A percentile compares a stretch with the other conserved stretches of the same genome.
Evolutionary conservation across 1,284 basidiomycete species (phyloP).

Genomic region (Apiotrichum sp.): DNA sequence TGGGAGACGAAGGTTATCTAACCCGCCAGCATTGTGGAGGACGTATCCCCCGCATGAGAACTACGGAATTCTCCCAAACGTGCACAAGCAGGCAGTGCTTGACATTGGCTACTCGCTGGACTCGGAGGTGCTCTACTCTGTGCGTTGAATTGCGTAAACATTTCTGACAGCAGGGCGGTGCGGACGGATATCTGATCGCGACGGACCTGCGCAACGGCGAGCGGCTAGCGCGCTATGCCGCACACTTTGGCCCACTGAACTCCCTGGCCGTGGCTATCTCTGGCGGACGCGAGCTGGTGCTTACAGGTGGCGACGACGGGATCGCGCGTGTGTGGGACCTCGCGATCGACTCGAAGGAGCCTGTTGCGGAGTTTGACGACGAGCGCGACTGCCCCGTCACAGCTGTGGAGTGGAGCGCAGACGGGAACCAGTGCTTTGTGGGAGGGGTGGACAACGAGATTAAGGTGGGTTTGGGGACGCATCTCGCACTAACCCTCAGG

Average conservation of each 20-base stretch:
- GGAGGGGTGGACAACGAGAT: conserved; percentile 89
- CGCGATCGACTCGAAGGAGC: conserved; percentile 65
- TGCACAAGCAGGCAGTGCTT: conserved; percentile 46
- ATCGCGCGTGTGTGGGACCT: conserved; percentile 81
- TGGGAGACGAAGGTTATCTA: background rate
- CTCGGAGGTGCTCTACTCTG: conserved; percentile 44
- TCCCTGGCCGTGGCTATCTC: conserved; percentile 78
- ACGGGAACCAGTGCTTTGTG: conserved; percentile 78
- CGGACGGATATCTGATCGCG: conserved; percentile 42
- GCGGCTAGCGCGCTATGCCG: conserved; percentile 46
- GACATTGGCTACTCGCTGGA: conserved; percentile 47
- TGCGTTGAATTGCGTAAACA: conserved; percentile 8
- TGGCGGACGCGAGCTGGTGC: conserved; percentile 63
- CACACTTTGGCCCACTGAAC: conserved; percentile 84
- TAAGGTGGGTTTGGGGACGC: conserved; percentile 57
- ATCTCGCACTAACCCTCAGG: conserved; percentile 47
- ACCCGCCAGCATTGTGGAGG: conserved; percentile 43
- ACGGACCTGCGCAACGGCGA: conserved; percentile 43
- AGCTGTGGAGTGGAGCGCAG: conserved; percentile 83
- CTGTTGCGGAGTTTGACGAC: conserved; percentile 71
- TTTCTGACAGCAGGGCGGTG: conserved; percentile 26
- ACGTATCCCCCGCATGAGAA: conserved; percentile 49
- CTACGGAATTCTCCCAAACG: conserved; percentile 43
- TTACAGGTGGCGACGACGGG: conserved; percentile 81
- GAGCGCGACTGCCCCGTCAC: conserved; percentile 72